Evolutionary conservation across 352 stramenopile genomes (phyloP).

Genomic region (Halophytophthora batemanensis): DNA sequence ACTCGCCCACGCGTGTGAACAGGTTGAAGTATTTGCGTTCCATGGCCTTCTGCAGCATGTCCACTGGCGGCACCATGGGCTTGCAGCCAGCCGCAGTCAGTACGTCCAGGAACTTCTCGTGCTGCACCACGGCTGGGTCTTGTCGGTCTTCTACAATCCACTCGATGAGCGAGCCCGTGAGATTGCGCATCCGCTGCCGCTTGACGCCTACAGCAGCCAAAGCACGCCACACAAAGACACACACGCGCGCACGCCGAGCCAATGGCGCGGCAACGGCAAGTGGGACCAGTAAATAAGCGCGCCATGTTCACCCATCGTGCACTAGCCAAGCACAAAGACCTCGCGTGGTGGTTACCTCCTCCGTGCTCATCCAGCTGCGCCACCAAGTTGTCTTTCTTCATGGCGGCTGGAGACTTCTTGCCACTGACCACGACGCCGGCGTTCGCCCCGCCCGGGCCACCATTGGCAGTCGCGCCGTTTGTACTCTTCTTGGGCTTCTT

Average conservation of each 20-base stretch:
- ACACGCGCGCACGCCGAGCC: neutral
- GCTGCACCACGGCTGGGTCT: slow-evolving; percentile 54
- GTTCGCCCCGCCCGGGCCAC: slow-evolving; percentile 2
- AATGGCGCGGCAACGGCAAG: neutral
- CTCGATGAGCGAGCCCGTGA: slow-evolving; percentile 60
- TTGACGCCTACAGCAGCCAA: slow-evolving; percentile 41
- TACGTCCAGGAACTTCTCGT: slow-evolving; percentile 74
- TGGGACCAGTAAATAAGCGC: neutral
- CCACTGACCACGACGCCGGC: slow-evolving; percentile 4
- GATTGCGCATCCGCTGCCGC: slow-evolving; percentile 59
- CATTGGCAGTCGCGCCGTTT: slow-evolving; percentile 24
- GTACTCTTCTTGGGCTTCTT: slow-evolving; percentile 58
- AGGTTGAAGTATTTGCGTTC: slow-evolving; percentile 72
- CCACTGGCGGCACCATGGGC: slow-evolving; percentile 44
- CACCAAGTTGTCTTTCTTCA: slow-evolving; percentile 46
- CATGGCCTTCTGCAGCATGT: slow-evolving; percentile 61
- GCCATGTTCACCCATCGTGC: neutral
- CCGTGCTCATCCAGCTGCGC: slow-evolving; percentile 56
- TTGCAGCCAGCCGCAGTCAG: slow-evolving; percentile 46
- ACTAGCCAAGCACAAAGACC: slow-evolving; percentile 3
- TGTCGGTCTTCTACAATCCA: slow-evolving; percentile 77
- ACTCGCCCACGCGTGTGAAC: slow-evolving; percentile 69
- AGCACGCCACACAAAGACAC: slow-evolving; percentile 1
- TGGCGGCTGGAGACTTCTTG: slow-evolving; percentile 38
- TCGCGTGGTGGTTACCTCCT: slow-evolving; percentile 36